Evolutionary conservation across 2,329 filamentous ascomycete genomes (phyloP).

Genomic region (Whalleya microplaca): DNA sequence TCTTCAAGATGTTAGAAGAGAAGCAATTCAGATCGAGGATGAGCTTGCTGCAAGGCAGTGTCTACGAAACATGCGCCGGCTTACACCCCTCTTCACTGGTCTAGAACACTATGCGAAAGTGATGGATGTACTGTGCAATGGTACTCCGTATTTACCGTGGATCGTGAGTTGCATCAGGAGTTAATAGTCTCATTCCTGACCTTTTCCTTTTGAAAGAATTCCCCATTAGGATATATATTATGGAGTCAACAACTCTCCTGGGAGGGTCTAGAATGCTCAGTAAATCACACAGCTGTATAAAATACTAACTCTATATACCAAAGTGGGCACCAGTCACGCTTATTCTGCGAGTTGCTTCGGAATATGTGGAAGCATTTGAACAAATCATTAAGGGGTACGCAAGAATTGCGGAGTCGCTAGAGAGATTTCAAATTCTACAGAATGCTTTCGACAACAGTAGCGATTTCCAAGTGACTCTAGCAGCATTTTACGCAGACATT

Average conservation of each 20-base stretch:
- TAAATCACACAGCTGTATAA: too few species aligned
- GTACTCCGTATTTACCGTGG: conserved; percentile 44
- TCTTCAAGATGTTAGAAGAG: too few species aligned
- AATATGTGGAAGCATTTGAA: conserved; percentile 38
- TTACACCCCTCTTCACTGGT: conserved; percentile 41
- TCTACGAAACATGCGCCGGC: conserved; percentile 41
- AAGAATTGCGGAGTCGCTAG: conserved; percentile 42
- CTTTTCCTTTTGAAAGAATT: too few species aligned
- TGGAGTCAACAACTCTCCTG: too few species aligned
- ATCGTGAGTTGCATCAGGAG: too few species aligned
- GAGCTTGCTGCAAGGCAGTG: conserved; percentile 24
- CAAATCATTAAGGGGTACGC: conserved; percentile 37
- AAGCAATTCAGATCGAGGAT: neutral
- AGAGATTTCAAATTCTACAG: conserved; percentile 42
- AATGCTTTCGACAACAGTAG: conserved; percentile 34
- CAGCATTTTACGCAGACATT: conserved; percentile 51
- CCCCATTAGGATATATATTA: too few species aligned
- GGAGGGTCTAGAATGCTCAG: too few species aligned
- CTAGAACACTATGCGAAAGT: conserved; percentile 42
- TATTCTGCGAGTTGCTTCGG: conserved; percentile 25
- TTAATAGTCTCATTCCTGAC: too few species aligned
- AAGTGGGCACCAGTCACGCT: conserved; percentile 43
- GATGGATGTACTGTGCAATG: conserved; percentile 44
- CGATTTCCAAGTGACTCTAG: conserved; percentile 45
- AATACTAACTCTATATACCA: too few species aligned